phyloP scores from a whole-genome alignment of 2,329 filamentous ascomycete genomes.

The Colletotrichum sp. region DNA sequence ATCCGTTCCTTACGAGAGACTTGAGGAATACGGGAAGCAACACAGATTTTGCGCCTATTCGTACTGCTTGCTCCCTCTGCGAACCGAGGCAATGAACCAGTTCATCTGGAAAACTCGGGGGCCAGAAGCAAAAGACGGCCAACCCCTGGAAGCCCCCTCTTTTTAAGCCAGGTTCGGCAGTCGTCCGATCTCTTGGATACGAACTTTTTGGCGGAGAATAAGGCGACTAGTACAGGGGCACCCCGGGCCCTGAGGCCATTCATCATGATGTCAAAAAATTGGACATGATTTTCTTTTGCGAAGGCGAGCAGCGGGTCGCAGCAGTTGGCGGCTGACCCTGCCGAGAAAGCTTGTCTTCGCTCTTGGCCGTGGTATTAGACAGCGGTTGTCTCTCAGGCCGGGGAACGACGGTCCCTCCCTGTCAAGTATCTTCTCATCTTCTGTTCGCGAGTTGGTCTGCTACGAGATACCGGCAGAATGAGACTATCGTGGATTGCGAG shows the following conservation, averaged over 20 bases:
- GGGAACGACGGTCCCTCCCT: neutral
- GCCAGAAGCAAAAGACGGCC: neutral
- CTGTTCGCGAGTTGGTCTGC: neutral
- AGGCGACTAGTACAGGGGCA: neutral
- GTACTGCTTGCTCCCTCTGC: neutral
- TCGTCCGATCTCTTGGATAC: constrained; percentile 10
- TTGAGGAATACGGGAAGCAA: too few species aligned
- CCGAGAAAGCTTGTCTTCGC: constrained; percentile 3
- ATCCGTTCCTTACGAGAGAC: neutral
- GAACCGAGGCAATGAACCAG: neutral
- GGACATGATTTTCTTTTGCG: neutral
- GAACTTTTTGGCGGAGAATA: neutral
- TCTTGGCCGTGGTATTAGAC: neutral
- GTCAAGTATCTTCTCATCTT: neutral
- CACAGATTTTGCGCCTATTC: neutral
- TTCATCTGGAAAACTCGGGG: neutral
- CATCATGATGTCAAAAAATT: neutral
- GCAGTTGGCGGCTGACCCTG: neutral
- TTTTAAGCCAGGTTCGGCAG: neutral
- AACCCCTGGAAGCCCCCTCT: neutral
- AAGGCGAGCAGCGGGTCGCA: neutral
- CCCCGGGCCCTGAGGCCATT: neutral
- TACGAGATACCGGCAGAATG: neutral
- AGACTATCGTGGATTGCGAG: neutral
- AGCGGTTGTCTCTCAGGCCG: neutral